Base-by-base conservation (phyloP, 305 asterid genomes). In the Ajuga reptans region DNA sequence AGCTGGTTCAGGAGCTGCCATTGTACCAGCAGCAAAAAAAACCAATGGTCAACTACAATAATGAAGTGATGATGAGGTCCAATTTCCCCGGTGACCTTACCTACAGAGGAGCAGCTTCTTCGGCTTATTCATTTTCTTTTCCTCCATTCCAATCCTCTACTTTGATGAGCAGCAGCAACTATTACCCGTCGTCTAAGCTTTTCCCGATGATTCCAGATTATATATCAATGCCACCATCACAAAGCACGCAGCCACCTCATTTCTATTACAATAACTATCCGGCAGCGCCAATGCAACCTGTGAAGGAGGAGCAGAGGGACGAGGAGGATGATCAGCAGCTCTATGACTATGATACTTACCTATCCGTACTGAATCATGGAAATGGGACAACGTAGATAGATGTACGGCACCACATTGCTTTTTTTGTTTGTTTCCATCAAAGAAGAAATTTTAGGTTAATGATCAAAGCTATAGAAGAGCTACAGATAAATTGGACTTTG, bases 271-370 rank as follows among this genome's bases (percentile, higher is more conserved):
- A 31, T 46, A 79, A 69, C 11, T 72, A 77, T 29, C 33, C 52
- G 24, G 36, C 36, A 21, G 8, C 15, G n/a, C 64, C 61, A 51
- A 37, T 16, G 43, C 75, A 39, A 36, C n/a, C 79, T 54, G 52
- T 77, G 14, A 83, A 87, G 75, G 85, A 80, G 65, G 94, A 85
- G 79, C 79, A 79, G 64, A 78, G 62, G 70, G 86, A 79, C 58
- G 75, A 69, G 12, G 75, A 69, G 12, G 68, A 72, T 60, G 78
- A 71, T 21, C 27, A 21, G 27, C 27, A 21, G 11, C 3, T 80
- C 6, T 77, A 66, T 50, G 81, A 71, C 6, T 77, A 66, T 50
- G 81, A 71, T 31, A 39, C 73, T 42, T 67, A 77, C 64, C 41
- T 77, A 4, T 53, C 83, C 18, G 46, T 70, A 37, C 74, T 70